Base-by-base conservation (phyloP, 2,329 filamentous ascomycete species). In the Grosmannia huntii region DNA sequence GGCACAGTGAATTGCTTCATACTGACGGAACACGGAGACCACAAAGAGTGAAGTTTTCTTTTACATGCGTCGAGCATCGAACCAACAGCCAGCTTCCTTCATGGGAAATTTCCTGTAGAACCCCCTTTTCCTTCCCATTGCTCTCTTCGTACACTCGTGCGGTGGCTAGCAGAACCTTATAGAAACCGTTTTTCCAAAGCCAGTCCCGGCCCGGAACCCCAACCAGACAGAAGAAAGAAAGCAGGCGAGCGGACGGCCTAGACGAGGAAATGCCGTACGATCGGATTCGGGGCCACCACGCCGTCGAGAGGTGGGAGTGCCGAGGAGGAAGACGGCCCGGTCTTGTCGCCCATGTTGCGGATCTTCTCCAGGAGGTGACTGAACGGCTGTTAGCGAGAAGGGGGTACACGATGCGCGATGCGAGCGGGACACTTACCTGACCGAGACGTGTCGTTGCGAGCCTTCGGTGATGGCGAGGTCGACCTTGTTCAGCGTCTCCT, bases 331-430 rank as follows among this genome's bases (percentile, higher is more conserved):
- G 33, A 4, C 3, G n/a, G 7, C 16, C 27, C 21, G 14, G 28
- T 28, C 28, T 7, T 72, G 55, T 74, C 73, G 57, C 73, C 74
- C 58, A 80, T 64, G 14, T 66, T 70, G 60, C 76, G 76, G 60
- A 82, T 74, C 61, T 80, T 81, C 14, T 79, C 76, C 57, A 82
- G 74, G n/a, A 82, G 70, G 63, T 82, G 75, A 67, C 78, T 81
- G 64, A 14, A 60, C 57, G 10, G 12, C 9, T 4, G 7, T 48
- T 56, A 60, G 12, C 59, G 58, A 54, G n/a, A n/a, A n/a, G n/a
- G n/a, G n/a, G n/a, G n/a, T n/a, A 28, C 27, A 28, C 27, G 27
- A 28, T 7, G 27, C n/a, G n/a, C n/a, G n/a, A n/a, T n/a, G 27
- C 27, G 33, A 49, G 63, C 65, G 71, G 61, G 63, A 61, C 61